Base-by-base conservation (phyloP, 1,284 basidiomycete genomes). In the Ceratobasidium sp. region DNA sequence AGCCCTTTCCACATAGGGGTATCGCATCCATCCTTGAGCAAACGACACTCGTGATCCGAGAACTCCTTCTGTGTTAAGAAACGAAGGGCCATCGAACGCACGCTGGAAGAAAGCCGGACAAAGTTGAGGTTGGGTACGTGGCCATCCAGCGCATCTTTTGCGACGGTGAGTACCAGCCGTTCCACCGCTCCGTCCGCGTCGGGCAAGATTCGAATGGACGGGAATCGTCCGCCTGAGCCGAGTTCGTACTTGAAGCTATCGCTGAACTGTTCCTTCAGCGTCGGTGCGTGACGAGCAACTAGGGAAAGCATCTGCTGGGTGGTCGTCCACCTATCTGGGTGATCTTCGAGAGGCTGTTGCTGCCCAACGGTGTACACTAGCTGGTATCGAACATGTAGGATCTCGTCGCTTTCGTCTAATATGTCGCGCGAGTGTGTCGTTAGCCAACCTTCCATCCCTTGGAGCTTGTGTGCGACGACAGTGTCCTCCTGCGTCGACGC, bases 401-500 rank as follows among this genome's bases (percentile, higher is more conserved):
- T 82, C 69, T 88, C 87, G 69, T 88, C 87, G 76, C 87, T 87
- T 76, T 88, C 87, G 63, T 89, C 88, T 1, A 88, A 77, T 29
- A 89, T 80, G 64, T 88, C 87, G 24, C 86, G 81, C 5, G 82
- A 79, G 56, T 77, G 69, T 1, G 65, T 66, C 45, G 80, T 69
- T 0, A 88, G 76, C 86, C 85, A 87, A n/a, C 64, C 75, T 50
- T 85, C 82, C 0, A 79, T 76, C 0, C 76, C 51, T 17, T 82
- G 76, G 9, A 82, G 76, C 29, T 69, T 53, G 15, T 56, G 9
- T 51, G 62, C 29, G 47, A 45, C 56, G 24, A 1, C 29, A 24
- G 24, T 22, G 41, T 59, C 71, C 71, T 47, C 41, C 29, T 72
- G 24, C 72, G 50, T n/a, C 17, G 31, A 15, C 8, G 47, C n/a